Evolutionary conservation across 1,284 basidiomycete genomes (phyloP).

Genomic region (Mycosarcoma mackinlayi): DNA sequence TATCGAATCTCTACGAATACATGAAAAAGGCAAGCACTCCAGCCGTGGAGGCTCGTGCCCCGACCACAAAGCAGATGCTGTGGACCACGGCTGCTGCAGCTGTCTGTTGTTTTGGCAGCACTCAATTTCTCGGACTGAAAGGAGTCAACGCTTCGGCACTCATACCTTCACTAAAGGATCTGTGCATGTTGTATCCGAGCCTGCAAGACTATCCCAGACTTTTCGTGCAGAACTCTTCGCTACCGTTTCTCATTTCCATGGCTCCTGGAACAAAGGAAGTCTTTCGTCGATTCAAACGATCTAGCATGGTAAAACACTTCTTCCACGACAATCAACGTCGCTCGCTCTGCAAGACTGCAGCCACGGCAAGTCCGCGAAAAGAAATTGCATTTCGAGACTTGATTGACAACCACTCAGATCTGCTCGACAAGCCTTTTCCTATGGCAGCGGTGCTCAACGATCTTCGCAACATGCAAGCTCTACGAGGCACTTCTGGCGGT

Average conservation of each 20-base stretch:
- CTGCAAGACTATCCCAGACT: neutral
- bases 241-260: constrained; percentile 26
- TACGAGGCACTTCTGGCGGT: constrained; percentile 6
- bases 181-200: neutral
- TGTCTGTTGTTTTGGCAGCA: neutral
- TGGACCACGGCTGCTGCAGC: neutral
- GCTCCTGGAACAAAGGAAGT: constrained; percentile 9
- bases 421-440: constrained; percentile 34
- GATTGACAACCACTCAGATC: constrained; percentile 20
- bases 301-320: neutral
- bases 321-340: constrained; percentile 9
- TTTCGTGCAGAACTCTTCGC: constrained; percentile 18
- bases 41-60: neutral
- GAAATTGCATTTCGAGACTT: constrained; percentile 22
- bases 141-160: neutral
- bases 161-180: neutral
- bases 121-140: neutral
- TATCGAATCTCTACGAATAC: neutral
- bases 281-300: neutral
- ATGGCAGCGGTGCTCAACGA: constrained; percentile 40
- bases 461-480: constrained; percentile 34
- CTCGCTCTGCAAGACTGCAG: neutral
- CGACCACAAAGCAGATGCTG: neutral
- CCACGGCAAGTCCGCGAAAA: constrained; percentile 12
- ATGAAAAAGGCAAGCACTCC: constrained; percentile 3